Base-by-base conservation (phyloP, 2,329 filamentous ascomycete species). In the Penicillium digitatum region DNA sequence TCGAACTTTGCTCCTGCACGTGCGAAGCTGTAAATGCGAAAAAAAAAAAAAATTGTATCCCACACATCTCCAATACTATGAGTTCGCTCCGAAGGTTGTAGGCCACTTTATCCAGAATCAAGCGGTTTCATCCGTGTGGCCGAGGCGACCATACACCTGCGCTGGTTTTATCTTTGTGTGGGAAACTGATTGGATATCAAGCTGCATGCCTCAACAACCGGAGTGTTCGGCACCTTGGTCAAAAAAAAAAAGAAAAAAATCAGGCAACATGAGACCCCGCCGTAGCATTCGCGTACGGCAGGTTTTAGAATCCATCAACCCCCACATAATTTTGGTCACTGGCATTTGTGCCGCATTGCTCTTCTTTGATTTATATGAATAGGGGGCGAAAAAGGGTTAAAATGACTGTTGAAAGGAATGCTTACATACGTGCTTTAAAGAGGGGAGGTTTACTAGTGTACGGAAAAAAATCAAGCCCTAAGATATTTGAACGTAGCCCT, bases 1-100 rank as follows among this genome's bases (percentile, higher is more conserved):
- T 81, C 77, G 29, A 82, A 74, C 49, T 86, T 85, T 74, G 82
- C 82, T 20, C 81, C 82, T 6, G 80, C 76, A 1, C 63, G 61
- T 32, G 50, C 61, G 14, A 73, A 72, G 52, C 52, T 74, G 53
- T 73, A 62, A 22, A 47, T 46, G 12, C 27, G 22, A 42, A 35
- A 11, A 26, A 11, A 14, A 11, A 29, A 42, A 35, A 11, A 26
- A 11, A 14, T 14, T 32, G 6, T 27, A 27, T 43, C 11, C 11
- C 3, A 20, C 9, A 12, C 2, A 26, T 34, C 0, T 16, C 20
- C 12, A 24, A 43, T 43, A 50, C 3, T 27, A 32, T 43, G 22
- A 16, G 26, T 26, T 26, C 7, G 18, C 26, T 27, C 32, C 9
- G 22, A 39, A n/a, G 20, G 5, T 5, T 38, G 12, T 1, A 24